A percentile compares a stretch with the other conserved stretches of the same genome.
phyloP scores from a whole-genome alignment of 768 basidiomycete genomes.

The Mycena kentingensis region DNA sequence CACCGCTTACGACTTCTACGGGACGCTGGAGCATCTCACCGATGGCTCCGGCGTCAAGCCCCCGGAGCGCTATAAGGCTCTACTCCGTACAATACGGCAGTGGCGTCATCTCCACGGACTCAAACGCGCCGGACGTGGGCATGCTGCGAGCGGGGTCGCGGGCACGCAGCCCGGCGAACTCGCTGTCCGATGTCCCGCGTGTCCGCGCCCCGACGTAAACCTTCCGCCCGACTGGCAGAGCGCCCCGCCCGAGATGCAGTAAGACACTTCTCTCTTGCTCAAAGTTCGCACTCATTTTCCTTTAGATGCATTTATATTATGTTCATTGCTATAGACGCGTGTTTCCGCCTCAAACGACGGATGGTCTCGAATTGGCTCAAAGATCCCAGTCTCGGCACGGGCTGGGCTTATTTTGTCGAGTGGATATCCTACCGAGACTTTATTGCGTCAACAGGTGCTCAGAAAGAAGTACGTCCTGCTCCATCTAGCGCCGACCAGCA shows the following conservation, averaged over 20 bases:
- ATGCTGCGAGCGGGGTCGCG: constrained; percentile 19
- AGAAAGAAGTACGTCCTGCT: background rate
- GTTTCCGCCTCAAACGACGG: constrained; percentile 31
- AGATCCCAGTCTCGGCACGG: constrained; percentile 27
- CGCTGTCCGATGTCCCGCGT: constrained; percentile 30
- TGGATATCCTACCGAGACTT: background rate
- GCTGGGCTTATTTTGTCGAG: constrained; percentile 24
- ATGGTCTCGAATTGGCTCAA: constrained; percentile 23
- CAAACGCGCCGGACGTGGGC: constrained; percentile 23
- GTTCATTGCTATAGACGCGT: constrained; percentile 30
- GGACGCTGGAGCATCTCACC: constrained; percentile 2
- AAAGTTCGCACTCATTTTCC: background rate
- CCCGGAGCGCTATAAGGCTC: constrained; percentile 22
- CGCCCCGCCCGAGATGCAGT: constrained; percentile 6
- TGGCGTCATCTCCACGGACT: constrained; percentile 21
- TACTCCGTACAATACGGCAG: constrained; percentile 19
- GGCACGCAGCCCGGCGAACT: constrained; percentile 21
- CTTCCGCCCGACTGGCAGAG: constrained; percentile 25
- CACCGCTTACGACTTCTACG: constrained; percentile 4
- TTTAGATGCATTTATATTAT: constrained; percentile 24
- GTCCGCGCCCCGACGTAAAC: constrained; percentile 29
- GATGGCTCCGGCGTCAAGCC: background rate
- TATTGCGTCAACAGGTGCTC: background rate
- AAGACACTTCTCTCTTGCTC: background rate
- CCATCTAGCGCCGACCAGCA: no score